Evolutionary conservation across 306 rosid genomes (phyloP).

Genomic region (Erythrophleum fordii): DNA sequence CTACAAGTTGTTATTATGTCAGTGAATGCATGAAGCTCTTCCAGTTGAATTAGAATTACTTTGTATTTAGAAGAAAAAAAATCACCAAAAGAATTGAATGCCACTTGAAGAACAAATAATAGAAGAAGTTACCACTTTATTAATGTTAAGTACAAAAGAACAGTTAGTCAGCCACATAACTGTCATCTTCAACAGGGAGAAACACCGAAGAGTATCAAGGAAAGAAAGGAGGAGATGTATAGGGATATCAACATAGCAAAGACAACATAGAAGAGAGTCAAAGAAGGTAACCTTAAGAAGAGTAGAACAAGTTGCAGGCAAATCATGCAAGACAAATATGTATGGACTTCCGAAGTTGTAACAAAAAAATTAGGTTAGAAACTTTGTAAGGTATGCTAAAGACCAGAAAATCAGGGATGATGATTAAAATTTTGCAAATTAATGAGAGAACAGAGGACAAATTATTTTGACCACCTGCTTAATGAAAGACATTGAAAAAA

Average conservation of each 20-base stretch:
- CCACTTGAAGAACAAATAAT: conserved; percentile 12
- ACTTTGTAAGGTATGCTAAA: not conserved
- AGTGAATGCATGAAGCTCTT: conserved; percentile 22
- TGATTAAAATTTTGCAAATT: not conserved
- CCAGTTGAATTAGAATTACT: not conserved
- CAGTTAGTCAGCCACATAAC: conserved; percentile 2
- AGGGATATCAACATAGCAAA: not conserved
- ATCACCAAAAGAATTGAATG: conserved; percentile 12
- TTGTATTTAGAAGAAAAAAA: not conserved
- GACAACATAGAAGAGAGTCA: not conserved
- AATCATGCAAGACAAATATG: not conserved
- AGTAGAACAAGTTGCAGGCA: not conserved
- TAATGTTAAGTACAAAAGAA: conserved; percentile 20
- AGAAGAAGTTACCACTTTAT: not conserved
- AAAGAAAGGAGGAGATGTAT: not conserved
- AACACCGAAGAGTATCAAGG: conserved; percentile 1
- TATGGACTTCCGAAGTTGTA: not conserved
- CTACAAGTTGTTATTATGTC: conserved; percentile 47
- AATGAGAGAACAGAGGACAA: not conserved
- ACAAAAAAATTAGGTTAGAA: not conserved
- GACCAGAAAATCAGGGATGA: not conserved
- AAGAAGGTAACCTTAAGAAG: not conserved
- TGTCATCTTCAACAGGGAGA: conserved; percentile 15
- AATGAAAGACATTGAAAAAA: not conserved
- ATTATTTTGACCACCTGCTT: not conserved